Evolutionary conservation across 192 early-diverging fungal genomes (phyloP).

Genomic region (Umbelopsis vinacea): DNA sequence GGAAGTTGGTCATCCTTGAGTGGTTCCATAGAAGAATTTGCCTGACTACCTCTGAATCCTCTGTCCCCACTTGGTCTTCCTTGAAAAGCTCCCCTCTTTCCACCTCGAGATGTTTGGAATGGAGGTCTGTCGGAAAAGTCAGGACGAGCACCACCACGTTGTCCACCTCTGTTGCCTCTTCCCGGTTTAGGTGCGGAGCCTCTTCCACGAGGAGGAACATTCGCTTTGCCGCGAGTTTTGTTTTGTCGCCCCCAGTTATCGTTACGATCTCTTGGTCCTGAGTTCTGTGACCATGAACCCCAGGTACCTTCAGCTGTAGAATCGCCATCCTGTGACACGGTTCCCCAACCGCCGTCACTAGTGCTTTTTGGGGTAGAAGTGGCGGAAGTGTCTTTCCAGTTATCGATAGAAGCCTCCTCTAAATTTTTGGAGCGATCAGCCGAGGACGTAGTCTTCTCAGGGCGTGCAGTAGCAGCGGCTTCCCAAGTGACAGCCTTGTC

Average conservation of each 20-base stretch:
- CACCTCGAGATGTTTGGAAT: background rate
- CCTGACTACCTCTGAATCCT: background rate
- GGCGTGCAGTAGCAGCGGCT: background rate
- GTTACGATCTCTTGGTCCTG: background rate
- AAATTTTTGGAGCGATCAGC: background rate
- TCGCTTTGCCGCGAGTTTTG: background rate
- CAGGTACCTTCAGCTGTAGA: background rate
- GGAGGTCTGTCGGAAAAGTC: background rate
- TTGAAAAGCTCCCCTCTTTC: background rate
- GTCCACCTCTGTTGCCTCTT: constrained; percentile 1
- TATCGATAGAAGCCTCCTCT: background rate
- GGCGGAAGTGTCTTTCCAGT: background rate
- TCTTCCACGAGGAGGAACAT: background rate
- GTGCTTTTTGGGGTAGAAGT: background rate
- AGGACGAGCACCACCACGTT: background rate
- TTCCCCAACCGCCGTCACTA: background rate
- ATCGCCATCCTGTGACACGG: background rate
- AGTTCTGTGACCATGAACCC: background rate
- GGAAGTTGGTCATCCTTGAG: background rate
- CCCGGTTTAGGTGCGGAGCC: background rate
- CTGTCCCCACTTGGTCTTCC: background rate
- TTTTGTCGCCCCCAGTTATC: background rate
- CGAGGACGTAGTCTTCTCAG: background rate
- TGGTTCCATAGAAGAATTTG: background rate
- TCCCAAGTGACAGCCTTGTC: background rate